These are phyloP conservation scores for Wickerhamiella brachini DNA, from an alignment of 805 yeast species.

Conservation along the genomic window DNA sequence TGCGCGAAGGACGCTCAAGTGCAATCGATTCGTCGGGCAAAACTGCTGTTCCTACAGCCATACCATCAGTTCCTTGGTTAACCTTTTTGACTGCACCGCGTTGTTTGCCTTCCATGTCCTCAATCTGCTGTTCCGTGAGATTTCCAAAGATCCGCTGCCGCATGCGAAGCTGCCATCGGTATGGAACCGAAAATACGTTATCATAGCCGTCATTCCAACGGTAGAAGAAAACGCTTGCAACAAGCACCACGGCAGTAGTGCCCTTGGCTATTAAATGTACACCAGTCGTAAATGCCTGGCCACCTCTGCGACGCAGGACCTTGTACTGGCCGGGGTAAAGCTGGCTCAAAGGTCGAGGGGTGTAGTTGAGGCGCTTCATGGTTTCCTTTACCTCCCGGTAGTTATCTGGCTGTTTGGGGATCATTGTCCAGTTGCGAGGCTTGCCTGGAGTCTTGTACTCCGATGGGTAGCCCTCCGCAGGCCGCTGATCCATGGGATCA, in stretches of 20 bases:
- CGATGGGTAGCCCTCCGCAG: conserved; percentile 76
- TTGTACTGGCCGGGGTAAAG: conserved; percentile 69
- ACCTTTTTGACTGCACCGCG: conserved; percentile 19
- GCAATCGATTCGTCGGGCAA: conserved; percentile 32
- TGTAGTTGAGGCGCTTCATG: conserved; percentile 59
- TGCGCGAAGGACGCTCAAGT: conserved; percentile 53
- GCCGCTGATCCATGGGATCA: conserved; percentile 62
- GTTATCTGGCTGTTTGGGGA: conserved; percentile 57
- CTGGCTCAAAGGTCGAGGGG: conserved; percentile 64
- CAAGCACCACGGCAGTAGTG: conserved; percentile 34
- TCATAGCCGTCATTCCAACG: conserved; percentile 80
- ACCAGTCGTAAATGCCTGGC: conserved; percentile 45
- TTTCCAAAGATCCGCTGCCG: conserved; percentile 42
- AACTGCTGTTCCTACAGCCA: conserved; percentile 17
- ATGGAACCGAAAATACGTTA: conserved; percentile 55
- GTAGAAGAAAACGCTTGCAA: conserved; percentile 56
- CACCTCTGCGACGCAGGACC: conserved; percentile 45
- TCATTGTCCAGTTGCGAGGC: conserved; percentile 38
- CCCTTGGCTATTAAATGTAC: conserved; percentile 42
- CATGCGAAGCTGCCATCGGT: conserved; percentile 43
- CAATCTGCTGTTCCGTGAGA: conserved; percentile 44
- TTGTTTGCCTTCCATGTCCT: conserved; percentile 39
- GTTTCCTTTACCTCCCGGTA: conserved; percentile 55
- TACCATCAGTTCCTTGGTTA: conserved; percentile 7
- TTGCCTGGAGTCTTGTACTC: conserved; percentile 59